A percentile compares a stretch with the other conserved stretches of the same genome.
Conservation (phyloP, 1,284 basidiomycete genomes). For the Tilletia setariae region DNA sequence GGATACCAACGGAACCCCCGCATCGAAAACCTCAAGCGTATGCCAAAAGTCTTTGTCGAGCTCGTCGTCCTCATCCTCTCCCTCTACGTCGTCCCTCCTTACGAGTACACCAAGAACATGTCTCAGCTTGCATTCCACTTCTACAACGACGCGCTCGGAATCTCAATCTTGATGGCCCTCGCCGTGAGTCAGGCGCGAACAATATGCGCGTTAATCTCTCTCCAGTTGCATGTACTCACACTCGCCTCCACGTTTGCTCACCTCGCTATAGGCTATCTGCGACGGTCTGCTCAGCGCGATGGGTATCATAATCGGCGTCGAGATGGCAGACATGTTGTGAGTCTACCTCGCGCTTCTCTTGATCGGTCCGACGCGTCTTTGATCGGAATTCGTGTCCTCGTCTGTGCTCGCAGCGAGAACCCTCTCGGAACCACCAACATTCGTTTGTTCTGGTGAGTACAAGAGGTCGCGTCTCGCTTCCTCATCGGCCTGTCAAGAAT, state of each 20-base stretch:
- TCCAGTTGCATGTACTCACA: constrained; percentile 14
- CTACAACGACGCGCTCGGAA: constrained; percentile 41
- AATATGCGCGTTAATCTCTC: background rate
- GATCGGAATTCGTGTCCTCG: background rate
- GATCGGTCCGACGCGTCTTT: background rate
- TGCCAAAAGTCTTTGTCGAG: constrained; percentile 40
- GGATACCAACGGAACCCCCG: constrained; percentile 39
- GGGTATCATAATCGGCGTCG: constrained; percentile 44
- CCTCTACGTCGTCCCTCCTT: constrained; percentile 48
- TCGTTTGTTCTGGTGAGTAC: constrained; percentile 34
- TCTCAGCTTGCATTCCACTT: constrained; percentile 41
- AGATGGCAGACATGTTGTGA: constrained; percentile 51
- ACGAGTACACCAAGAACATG: constrained; percentile 37
- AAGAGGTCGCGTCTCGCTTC: background rate
- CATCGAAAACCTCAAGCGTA: constrained; percentile 37
- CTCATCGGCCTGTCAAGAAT: too few relatives aligned
- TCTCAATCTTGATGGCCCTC: constrained; percentile 18
- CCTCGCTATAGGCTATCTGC: constrained; percentile 13
- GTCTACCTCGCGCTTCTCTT: background rate
- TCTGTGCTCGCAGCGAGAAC: constrained; percentile 31
- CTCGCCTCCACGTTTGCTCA: constrained; percentile 2
- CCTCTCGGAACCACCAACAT: constrained; percentile 50
- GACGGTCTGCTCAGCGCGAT: constrained; percentile 43
- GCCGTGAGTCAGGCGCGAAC: background rate
- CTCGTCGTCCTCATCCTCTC: constrained; percentile 30